Evolutionary conservation across 2,329 filamentous ascomycete species (phyloP).

Genomic region (Orbilia oligospora): DNA sequence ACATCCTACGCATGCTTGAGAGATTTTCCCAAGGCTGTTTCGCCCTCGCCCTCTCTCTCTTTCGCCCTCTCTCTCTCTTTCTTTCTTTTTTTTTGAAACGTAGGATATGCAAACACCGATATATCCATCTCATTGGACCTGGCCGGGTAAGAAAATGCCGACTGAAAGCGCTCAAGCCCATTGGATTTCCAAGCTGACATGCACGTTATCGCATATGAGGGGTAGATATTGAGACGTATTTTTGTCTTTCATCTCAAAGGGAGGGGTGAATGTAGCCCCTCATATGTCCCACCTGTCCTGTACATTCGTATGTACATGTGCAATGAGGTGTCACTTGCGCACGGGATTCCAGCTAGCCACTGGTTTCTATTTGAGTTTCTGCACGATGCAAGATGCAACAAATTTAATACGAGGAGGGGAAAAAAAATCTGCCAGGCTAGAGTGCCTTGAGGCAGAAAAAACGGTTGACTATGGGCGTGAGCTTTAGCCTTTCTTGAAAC

Average conservation of each 20-base stretch:
- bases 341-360: slow-evolving; percentile 45
- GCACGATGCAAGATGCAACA: slow-evolving; percentile 57
- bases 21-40: slow-evolving; percentile 4
- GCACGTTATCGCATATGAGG: slow-evolving; percentile 45
- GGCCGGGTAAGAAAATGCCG: slow-evolving; percentile 49
- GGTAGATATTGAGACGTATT: slow-evolving; percentile 28
- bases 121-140: slow-evolving; percentile 31
- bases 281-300: slow-evolving; percentile 37
- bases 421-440: slow-evolving; percentile 36
- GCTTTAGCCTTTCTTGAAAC: slow-evolving; percentile 40
- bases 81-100: slow-evolving; percentile 6
- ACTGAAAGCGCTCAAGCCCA: slow-evolving; percentile 45
- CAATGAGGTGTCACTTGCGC: slow-evolving; percentile 58
- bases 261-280: slow-evolving; percentile 45
- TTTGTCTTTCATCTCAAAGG: slow-evolving; percentile 12
- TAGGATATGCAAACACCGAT: slow-evolving; percentile 22
- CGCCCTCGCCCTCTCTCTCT: not conserved
- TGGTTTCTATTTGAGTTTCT: slow-evolving; percentile 40
- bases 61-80: not conserved
- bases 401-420: slow-evolving; percentile 39
- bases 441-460: slow-evolving; percentile 36
- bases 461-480: slow-evolving; percentile 33
- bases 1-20: slow-evolving; percentile 24
- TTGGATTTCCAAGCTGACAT: slow-evolving; percentile 45
- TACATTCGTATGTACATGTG: slow-evolving; percentile 52